Conservation (phyloP, 345 rosid species). For the Clausena lansium region DNA sequence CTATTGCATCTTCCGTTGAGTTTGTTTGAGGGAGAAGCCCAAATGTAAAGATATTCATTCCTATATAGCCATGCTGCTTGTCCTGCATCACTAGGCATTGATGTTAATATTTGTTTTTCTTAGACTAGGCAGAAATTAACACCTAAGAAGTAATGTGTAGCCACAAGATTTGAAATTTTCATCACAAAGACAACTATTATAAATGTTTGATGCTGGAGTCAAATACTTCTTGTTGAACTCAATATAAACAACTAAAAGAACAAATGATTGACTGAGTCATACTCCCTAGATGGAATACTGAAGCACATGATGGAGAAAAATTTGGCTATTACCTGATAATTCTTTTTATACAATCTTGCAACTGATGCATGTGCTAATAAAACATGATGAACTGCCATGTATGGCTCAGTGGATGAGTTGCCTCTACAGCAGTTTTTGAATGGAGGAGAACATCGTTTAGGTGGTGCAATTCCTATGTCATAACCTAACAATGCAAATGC, state of each 20-base stretch:
- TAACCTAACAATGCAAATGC: slow-evolving; percentile 33
- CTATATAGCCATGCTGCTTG: slow-evolving; percentile 54
- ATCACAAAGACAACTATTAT: neutral
- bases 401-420: slow-evolving; percentile 73
- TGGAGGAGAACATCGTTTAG: slow-evolving; percentile 43
- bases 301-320: neutral
- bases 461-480: slow-evolving; percentile 31
- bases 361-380: slow-evolving; percentile 72
- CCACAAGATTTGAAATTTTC: neutral
- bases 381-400: slow-evolving; percentile 58
- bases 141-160: neutral
- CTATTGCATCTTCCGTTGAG: slow-evolving; percentile 42
- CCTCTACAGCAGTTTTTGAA: slow-evolving; percentile 39
- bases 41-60: slow-evolving; percentile 37
- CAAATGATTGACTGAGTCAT: neutral
- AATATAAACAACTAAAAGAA: neutral
- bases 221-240: neutral
- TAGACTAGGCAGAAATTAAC: neutral
- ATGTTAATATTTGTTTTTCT: neutral
- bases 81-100: slow-evolving; percentile 32
- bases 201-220: neutral
- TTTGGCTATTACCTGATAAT: slow-evolving; percentile 48
- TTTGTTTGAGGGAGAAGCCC: slow-evolving; percentile 44
- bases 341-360: slow-evolving; percentile 49
- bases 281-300: neutral